Evolutionary conservation across 2,329 filamentous ascomycete genomes (phyloP).

Genomic region (Thelonectria discophora): DNA sequence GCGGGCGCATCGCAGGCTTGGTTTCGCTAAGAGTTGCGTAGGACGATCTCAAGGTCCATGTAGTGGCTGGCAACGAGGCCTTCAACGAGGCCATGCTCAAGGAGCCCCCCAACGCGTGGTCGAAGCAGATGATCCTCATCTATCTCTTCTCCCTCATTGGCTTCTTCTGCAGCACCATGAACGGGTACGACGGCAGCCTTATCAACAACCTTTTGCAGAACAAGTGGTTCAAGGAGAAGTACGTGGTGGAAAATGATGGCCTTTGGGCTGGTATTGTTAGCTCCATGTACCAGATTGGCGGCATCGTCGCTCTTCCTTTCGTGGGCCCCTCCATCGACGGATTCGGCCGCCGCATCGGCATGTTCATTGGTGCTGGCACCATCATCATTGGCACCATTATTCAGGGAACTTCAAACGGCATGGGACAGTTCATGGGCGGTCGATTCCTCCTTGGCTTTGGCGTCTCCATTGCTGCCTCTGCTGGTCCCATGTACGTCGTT

Average conservation of each 20-base stretch:
- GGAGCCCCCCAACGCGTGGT: conserved; percentile 58
- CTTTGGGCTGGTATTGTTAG: conserved; percentile 60
- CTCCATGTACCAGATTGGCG: conserved; percentile 62
- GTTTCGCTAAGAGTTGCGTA: neutral
- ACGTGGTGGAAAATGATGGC: conserved; percentile 53
- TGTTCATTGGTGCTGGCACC: conserved; percentile 48
- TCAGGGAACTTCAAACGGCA: conserved; percentile 51
- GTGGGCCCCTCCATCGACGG: conserved; percentile 58
- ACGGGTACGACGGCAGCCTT: conserved; percentile 28
- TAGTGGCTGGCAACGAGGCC: conserved; percentile 61
- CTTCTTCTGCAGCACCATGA: conserved; percentile 56
- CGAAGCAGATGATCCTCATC: conserved; percentile 50
- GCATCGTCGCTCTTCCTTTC: conserved; percentile 56
- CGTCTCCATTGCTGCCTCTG: conserved; percentile 56
- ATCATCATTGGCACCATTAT: conserved; percentile 58
- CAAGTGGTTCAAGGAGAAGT: conserved; percentile 51
- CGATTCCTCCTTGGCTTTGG: conserved; percentile 67
- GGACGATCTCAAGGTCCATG: conserved; percentile 47
- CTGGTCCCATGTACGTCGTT: conserved; percentile 57
- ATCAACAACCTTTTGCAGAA: conserved; percentile 57
- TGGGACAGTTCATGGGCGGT: conserved; percentile 61
- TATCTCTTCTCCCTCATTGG: conserved; percentile 57
- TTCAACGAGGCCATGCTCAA: conserved; percentile 64
- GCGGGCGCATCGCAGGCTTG: neutral
- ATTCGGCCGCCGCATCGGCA: conserved; percentile 54